A percentile compares a stretch with the other conserved stretches of the same genome.
Evolutionary conservation across 2,329 filamentous ascomycete species (phyloP).

Genomic region (Herpotrichia juniperi): DNA sequence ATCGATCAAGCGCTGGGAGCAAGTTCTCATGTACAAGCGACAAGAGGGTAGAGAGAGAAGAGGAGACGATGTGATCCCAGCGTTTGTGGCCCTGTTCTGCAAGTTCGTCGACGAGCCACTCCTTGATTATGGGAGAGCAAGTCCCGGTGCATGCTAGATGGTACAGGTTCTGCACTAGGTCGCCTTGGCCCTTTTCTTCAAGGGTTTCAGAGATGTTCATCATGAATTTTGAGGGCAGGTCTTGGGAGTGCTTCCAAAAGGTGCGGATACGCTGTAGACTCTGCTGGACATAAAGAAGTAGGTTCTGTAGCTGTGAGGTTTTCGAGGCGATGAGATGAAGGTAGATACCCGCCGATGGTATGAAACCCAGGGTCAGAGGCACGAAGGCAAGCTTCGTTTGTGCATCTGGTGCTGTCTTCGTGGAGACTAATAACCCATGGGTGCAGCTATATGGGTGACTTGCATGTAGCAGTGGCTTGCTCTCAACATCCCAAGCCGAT

Average conservation of each 20-base stretch:
- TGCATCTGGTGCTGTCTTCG: conserved; percentile 36
- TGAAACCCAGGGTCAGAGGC: conserved; percentile 82
- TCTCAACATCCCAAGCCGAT: conserved; percentile 49
- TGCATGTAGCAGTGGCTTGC: conserved; percentile 64
- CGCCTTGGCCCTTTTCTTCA: conserved; percentile 66
- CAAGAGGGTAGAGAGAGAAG: conserved; percentile 78
- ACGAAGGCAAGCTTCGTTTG: conserved; percentile 53
- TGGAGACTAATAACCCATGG: conserved; percentile 70
- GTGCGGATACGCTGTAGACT: conserved; percentile 77
- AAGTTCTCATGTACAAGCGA: conserved; percentile 85
- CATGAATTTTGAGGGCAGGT: conserved; percentile 80
- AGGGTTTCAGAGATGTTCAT: conserved; percentile 78
- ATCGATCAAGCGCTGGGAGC: conserved; percentile 84
- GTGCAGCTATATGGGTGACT: conserved; percentile 78
- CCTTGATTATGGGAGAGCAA: conserved; percentile 74
- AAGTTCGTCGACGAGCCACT: conserved; percentile 88
- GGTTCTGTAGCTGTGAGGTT: conserved; percentile 83
- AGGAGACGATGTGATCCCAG: conserved; percentile 87
- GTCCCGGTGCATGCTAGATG: conserved; percentile 86
- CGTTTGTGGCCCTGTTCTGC: conserved; percentile 78
- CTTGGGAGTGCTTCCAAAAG: conserved; percentile 83
- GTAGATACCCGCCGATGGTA: conserved; percentile 78
- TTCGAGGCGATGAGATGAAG: conserved; percentile 85
- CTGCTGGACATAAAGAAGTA: conserved; percentile 84
- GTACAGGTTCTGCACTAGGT: conserved; percentile 77